Percentiles rank a stretch among this genome's conserved stretches.
Conservation (phyloP, 495 filamentous ascomycete species). For the Podospora bellae-mahoneyi region DNA sequence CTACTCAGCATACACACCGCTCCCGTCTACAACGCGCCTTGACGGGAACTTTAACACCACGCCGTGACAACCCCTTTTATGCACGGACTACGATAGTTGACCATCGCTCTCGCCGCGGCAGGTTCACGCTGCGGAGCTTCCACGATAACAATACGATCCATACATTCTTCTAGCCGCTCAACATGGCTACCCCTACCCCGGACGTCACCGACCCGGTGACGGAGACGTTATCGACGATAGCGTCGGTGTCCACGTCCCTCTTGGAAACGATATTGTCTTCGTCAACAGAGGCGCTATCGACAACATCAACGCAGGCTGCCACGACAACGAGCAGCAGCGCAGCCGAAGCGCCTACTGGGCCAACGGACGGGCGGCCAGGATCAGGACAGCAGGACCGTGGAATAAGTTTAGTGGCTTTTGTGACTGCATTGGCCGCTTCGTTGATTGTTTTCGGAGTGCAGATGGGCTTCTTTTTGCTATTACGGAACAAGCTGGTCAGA, state of each 20-base stretch:
- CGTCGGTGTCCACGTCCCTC: conserved; percentile 5
- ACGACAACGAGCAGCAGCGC: background rate
- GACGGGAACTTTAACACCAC: background rate
- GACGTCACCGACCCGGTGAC: conserved; percentile 11
- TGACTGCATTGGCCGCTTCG: conserved; percentile 71
- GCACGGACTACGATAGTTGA: background rate
- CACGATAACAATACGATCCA: conserved; percentile 3
- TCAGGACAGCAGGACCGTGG: conserved; percentile 45
- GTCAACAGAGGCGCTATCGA: background rate
- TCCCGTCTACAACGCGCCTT: background rate
- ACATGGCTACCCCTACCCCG: conserved; percentile 1
- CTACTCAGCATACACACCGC: background rate
- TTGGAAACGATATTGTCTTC: background rate
- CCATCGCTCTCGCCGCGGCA: background rate
- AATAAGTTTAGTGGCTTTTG: conserved; percentile 61
- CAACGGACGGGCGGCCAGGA: conserved; percentile 22
- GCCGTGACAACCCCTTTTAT: background rate
- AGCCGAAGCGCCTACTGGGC: background rate
- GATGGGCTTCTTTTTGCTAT: conserved; percentile 68
- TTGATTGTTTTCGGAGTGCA: conserved; percentile 75
- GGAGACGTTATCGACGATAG: conserved; percentile 8
- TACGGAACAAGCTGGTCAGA: conserved; percentile 72
- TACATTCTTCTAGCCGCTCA: background rate
- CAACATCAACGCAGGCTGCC: conserved; percentile 7
- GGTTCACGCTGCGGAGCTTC: background rate